These are phyloP conservation scores for Pulveroboletus sp. DNA, from an alignment of 768 basidiomycete species.

Conservation along the genomic window DNA sequence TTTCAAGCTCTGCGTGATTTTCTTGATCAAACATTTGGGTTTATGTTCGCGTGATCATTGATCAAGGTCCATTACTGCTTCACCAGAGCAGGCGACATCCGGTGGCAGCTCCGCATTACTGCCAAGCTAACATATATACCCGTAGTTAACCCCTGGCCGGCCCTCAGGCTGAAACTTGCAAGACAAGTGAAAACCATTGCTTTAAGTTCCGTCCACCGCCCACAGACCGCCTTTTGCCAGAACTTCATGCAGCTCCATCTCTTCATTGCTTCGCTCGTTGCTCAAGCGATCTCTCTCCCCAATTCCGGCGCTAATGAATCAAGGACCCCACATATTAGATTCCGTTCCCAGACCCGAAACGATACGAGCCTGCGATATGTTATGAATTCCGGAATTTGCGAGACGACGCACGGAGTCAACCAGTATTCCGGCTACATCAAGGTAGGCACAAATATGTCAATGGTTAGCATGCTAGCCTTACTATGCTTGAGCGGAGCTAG, in stretches of 20 bases:
- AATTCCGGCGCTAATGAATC: not conserved
- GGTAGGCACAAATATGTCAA: slow-evolving; percentile 54
- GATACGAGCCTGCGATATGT: slow-evolving; percentile 45
- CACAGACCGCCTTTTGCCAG: too few relatives aligned
- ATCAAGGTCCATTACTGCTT: too few relatives aligned
- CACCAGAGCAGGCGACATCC: too few relatives aligned
- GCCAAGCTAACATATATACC: too few relatives aligned
- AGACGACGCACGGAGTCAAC: slow-evolving; percentile 58
- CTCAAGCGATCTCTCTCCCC: not conserved
- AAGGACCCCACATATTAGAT: not conserved
- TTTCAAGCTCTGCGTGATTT: too few relatives aligned
- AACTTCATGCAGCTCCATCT: not conserved
- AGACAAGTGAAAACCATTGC: too few relatives aligned
- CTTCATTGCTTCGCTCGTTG: not conserved
- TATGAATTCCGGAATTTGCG: slow-evolving; percentile 59
- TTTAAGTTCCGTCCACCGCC: too few relatives aligned
- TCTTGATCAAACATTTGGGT: too few relatives aligned
- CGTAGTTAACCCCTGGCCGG: too few relatives aligned
- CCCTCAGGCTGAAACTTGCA: too few relatives aligned
- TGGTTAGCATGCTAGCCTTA: slow-evolving; percentile 49
- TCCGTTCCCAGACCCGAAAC: slow-evolving; percentile 17
- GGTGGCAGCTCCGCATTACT: too few relatives aligned
- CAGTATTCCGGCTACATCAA: slow-evolving; percentile 65
- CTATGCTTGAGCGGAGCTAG: not conserved
- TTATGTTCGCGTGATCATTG: too few relatives aligned